Conservation (phyloP, 108 stramenopile genomes). For the Stephanodiscus triporus region DNA sequence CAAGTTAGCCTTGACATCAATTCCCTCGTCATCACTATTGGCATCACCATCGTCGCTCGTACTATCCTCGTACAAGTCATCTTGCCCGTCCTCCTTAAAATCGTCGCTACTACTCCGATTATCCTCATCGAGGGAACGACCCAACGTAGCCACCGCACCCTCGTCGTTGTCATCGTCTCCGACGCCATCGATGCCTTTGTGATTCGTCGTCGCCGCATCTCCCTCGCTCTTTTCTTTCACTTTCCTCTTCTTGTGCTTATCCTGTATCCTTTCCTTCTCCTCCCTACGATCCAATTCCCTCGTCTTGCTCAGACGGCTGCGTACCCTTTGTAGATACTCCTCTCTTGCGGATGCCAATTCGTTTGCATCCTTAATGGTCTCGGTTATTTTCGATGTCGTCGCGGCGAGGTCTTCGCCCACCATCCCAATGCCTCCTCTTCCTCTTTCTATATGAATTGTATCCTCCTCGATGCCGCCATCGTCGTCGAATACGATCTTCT, state of each 20-base stretch:
- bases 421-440: background rate
- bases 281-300: conserved; percentile 74
- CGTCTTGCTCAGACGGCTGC: conserved; percentile 64
- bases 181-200: conserved; percentile 27
- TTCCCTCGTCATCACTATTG: conserved; percentile 38
- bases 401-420: conserved; percentile 46
- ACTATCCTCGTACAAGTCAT: conserved; percentile 17
- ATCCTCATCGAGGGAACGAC: conserved; percentile 5
- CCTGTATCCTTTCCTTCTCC: conserved; percentile 78
- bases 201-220: background rate
- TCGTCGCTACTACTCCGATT: conserved; percentile 22
- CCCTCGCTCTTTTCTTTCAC: conserved; percentile 63
- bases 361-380: conserved; percentile 10
- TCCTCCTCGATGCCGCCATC: conserved; percentile 83
- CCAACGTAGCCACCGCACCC: conserved; percentile 34
- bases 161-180: conserved; percentile 24
- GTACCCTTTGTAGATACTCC: conserved; percentile 68
- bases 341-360: conserved; percentile 63
- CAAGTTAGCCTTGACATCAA: conserved; percentile 60
- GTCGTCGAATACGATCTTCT: conserved; percentile 87
- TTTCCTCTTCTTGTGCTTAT: conserved; percentile 78
- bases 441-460: background rate
- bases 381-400: conserved; percentile 14
- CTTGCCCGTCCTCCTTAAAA: conserved; percentile 11
- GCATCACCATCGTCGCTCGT: conserved; percentile 9